Evolutionary conservation across 352 stramenopile species (phyloP), one percentile per base, ranked within the genome.

Genomic region (Phytopythium kandeliae): DNA sequence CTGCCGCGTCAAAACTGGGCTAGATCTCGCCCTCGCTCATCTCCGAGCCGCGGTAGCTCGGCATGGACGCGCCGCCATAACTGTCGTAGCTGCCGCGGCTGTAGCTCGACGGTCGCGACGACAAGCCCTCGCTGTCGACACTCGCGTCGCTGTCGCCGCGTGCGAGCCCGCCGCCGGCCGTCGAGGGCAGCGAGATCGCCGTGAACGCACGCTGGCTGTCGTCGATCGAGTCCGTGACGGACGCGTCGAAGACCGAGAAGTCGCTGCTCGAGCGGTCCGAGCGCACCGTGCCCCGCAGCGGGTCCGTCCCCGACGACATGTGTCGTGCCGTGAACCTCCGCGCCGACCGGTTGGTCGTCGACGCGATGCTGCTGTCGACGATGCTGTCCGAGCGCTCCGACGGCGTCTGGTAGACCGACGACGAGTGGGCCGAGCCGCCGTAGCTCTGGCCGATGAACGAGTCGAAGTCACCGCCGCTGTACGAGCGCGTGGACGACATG

Each of bases 1-100:
- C n/a, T n/a, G n/a, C 22, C 42, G 36, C 42, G 25, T 48, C 26
- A 37, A 36, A 37, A 48, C 26, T 37, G 43, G 44, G 11, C 42
- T 67, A 78, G 45, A 74, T 69, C 44, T 77, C 63, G 35, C 62
- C 64, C 31, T 77, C 66, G 25, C 60, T 79, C n/a, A 71, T 51
- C 54, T 74, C 60, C 15, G 69, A 79, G 31, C 45, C 47, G 22
- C 67, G 60, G 28, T 57, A 43, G 19, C 58, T 42, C 15, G 57
- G 60, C 19, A 61, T 47, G 12, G 43, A 55, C 44, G 62, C 54
- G n/a, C 45, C 38, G 34, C 30, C 46, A n/a, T 38, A 56, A 7
- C 48, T 46, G 44, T 47, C 36, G 15, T 62, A 33, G 28, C 28
- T 33, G 28, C 10, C 28, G 28, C 28, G 28, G 28, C 28, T 33